phyloP scores from a whole-genome alignment of 2,329 filamentous ascomycete species.

The Dactylonectria macrodidyma region DNA sequence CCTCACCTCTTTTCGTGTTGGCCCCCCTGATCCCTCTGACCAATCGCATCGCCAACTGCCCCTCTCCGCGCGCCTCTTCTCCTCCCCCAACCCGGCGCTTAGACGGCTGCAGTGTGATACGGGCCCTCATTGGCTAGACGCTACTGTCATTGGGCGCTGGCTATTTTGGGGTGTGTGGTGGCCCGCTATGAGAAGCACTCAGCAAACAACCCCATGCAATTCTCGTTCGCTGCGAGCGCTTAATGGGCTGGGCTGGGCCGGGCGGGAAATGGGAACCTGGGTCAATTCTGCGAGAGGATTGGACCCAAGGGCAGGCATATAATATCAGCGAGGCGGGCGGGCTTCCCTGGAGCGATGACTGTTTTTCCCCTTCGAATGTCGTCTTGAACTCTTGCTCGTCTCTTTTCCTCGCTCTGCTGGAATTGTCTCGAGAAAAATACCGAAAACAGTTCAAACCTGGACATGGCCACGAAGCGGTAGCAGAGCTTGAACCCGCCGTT shows the following conservation, averaged over 20 bases:
- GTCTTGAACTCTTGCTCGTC: slow-evolving; percentile 4
- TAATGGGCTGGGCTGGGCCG: slow-evolving; percentile 21
- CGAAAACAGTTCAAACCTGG: neutral
- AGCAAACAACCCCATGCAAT: too few species aligned
- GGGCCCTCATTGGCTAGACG: slow-evolving; percentile 17
- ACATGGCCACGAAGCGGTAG: slow-evolving; percentile 48
- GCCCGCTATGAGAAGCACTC: too few species aligned
- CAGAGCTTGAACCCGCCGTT: slow-evolving; percentile 28
- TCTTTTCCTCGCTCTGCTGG: slow-evolving; percentile 9
- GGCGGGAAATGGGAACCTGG: neutral
- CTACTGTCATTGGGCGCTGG: slow-evolving; percentile 7
- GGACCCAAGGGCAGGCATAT: slow-evolving; percentile 14
- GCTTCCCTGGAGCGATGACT: neutral
- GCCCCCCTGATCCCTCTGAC: neutral
- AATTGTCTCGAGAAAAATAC: neutral
- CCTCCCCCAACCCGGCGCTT: slow-evolving; percentile 20
- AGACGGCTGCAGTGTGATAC: slow-evolving; percentile 32
- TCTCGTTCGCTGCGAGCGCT: slow-evolving; percentile 27
- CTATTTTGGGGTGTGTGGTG: slow-evolving; percentile 21
- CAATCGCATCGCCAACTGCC: slow-evolving; percentile 17
- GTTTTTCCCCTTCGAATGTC: neutral
- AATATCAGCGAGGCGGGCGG: slow-evolving; percentile 16
- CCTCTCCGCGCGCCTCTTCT: slow-evolving; percentile 19
- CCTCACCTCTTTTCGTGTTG: too few species aligned
- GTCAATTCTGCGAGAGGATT: slow-evolving; percentile 9